A percentile compares a stretch with the other conserved stretches of the same genome.
Conservation (phyloP, 2,329 filamentous ascomycete species). For the Aureobasidium sp. region DNA sequence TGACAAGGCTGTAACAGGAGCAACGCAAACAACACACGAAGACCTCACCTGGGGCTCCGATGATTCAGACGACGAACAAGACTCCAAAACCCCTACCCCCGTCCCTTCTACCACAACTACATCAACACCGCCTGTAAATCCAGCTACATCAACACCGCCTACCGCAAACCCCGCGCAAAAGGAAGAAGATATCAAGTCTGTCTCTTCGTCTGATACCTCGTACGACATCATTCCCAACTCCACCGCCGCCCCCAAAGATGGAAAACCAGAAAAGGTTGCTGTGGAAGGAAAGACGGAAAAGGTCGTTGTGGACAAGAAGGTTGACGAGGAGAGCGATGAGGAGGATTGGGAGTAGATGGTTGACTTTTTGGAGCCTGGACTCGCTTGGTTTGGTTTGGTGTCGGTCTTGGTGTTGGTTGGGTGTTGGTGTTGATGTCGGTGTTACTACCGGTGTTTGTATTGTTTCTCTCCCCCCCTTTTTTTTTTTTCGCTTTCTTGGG, state of each 20-base stretch:
- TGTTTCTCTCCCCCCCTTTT: too few species aligned
- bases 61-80: constrained; percentile 50
- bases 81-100: constrained; percentile 22
- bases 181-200: constrained; percentile 68
- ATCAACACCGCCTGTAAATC: constrained; percentile 15
- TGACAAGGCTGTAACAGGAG: constrained; percentile 38
- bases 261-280: constrained; percentile 29
- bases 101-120: constrained; percentile 8
- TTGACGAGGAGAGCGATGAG: constrained; percentile 25
- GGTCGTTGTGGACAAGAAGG: too few species aligned
- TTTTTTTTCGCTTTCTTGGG: too few species aligned
- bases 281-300: constrained; percentile 37
- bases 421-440: too few species aligned
- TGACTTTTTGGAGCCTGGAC: not conserved
- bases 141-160: constrained; percentile 16
- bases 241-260: constrained; percentile 54
- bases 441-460: too few species aligned
- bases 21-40: constrained; percentile 64
- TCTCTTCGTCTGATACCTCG: constrained; percentile 87
- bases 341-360: constrained; percentile 30
- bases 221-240: constrained; percentile 90
- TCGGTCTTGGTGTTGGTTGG: too few species aligned
- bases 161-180: constrained; percentile 66
- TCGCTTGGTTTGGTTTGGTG: too few species aligned
- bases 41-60: constrained; percentile 64